These are phyloP conservation scores for Clavariopsis aquatica DNA, from an alignment of 495 filamentous ascomycete species.

Conservation along the genomic window DNA sequence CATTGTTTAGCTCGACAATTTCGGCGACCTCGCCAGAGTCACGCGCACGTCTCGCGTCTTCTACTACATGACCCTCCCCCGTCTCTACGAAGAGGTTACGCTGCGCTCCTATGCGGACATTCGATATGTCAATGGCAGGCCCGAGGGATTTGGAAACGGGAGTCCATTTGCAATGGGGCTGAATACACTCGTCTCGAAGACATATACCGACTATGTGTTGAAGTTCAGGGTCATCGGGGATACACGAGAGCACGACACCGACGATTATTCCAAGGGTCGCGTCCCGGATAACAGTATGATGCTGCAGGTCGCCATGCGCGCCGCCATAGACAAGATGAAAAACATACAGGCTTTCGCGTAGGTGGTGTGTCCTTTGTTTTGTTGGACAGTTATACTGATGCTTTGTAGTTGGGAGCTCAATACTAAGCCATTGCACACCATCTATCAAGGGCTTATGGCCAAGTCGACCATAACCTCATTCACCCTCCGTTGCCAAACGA, in stretches of 20 bases:
- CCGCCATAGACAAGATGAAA: constrained; percentile 60
- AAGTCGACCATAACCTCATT: constrained; percentile 55
- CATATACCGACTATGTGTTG: constrained; percentile 55
- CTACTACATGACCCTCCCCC: constrained; percentile 66
- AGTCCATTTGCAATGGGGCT: constrained; percentile 66
- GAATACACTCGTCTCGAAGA: constrained; percentile 60
- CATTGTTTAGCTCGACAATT: constrained; percentile 53
- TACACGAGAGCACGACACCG: constrained; percentile 59
- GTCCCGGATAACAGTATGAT: constrained; percentile 66
- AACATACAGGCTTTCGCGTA: constrained; percentile 57
- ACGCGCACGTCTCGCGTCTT: constrained; percentile 63
- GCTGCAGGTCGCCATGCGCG: constrained; percentile 61
- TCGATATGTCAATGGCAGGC: constrained; percentile 59
- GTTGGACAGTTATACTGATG: constrained; percentile 17
- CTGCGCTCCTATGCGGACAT: constrained; percentile 63
- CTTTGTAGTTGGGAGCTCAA: constrained; percentile 60
- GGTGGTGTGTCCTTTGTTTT: neutral
- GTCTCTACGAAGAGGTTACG: constrained; percentile 59
- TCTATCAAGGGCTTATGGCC: constrained; percentile 58
- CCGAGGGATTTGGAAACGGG: constrained; percentile 62
- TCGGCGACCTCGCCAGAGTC: constrained; percentile 58
- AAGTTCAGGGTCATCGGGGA: constrained; percentile 58
- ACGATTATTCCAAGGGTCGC: constrained; percentile 59
- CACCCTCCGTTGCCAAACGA: constrained; percentile 58
- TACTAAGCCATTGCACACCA: constrained; percentile 62